Base-by-base conservation (phyloP, 495 filamentous ascomycete genomes). In the Bombardia bombarda region DNA sequence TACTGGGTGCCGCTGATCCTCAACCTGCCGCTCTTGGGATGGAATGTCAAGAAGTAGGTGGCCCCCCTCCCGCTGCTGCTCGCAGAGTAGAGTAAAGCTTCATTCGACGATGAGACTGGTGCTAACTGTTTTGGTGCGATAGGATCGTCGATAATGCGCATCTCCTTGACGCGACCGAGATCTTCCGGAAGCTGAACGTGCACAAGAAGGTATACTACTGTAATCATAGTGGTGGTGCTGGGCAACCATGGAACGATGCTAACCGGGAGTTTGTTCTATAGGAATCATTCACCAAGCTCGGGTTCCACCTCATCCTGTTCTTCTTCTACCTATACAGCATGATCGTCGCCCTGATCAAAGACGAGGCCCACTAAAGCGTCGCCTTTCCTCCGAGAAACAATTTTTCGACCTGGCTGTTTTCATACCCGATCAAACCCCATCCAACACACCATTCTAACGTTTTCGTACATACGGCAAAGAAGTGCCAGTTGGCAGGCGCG, bases 291-390 rank as follows among this genome's bases (percentile, higher is more conserved):
- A 83, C 93, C 70, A 99, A 99, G 68, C 86, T 99, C 28, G 93
- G 90, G 45, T 97, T 99, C 79, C 92, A 97, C 65, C 80, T 99
- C 30, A 62, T 97, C 69, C 93, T 99, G 85, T 99, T 99, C 78
- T 99, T 99, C 78, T 99, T 96, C 80, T 99, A 99, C 70, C 81
- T 99, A 20, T 99, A 97, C 80, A 90, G 79, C 70, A 99, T 99
- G 93, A 99, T 99, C 46, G 92, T 96, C 40, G 90, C 90, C 46
- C 73, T 97, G 41, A 99, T 99, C 74, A 81, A 83, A 55, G 93
- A 99, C 62, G 92, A 98, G 68, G 79, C 86, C 34, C 74, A 90
- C 67, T 95, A 78, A 73, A 25, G 17, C 32, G 24, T 20, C 38
- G 24, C 5, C 21, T 22, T n/a, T 24, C 8, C 22, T 12, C 32